Evolutionary conservation across 2,329 filamentous ascomycete genomes (phyloP).

Genomic region (Penicillium verrucosum): DNA sequence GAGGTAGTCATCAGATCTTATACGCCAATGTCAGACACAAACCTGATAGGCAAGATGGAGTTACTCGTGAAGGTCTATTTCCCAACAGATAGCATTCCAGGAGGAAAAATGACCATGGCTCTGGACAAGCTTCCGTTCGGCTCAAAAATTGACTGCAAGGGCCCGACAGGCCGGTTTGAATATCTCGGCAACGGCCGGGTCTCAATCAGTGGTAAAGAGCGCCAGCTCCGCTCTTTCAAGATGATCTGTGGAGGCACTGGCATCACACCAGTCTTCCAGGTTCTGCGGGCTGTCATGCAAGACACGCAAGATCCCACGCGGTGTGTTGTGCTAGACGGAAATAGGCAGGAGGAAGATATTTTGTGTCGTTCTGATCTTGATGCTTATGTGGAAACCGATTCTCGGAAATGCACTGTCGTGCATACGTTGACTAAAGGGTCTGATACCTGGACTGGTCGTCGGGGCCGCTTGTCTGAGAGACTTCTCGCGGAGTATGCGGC

Average conservation of each 20-base stretch:
- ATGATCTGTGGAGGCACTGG: conserved; percentile 91
- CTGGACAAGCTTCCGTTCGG: conserved; percentile 71
- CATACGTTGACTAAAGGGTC: conserved; percentile 66
- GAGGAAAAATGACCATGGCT: conserved; percentile 78
- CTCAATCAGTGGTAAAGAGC: conserved; percentile 54
- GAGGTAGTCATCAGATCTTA: conserved; percentile 81
- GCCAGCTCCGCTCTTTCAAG: conserved; percentile 64
- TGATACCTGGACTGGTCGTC: conserved; percentile 64
- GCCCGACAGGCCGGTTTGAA: conserved; percentile 80
- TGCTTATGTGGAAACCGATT: conserved; percentile 52
- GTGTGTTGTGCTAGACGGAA: conserved; percentile 76
- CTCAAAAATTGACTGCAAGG: conserved; percentile 77
- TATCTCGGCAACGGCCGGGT: conserved; percentile 69
- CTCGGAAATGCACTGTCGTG: conserved; percentile 58
- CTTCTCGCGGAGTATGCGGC: conserved; percentile 59
- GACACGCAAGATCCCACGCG: conserved; percentile 61
- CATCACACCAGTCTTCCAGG: conserved; percentile 87
- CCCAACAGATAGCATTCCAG: conserved; percentile 54
- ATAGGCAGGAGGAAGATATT: conserved; percentile 76
- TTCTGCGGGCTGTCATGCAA: conserved; percentile 69
- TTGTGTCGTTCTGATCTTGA: conserved; percentile 73
- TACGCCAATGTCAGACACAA: conserved; percentile 71
- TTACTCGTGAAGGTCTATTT: conserved; percentile 82
- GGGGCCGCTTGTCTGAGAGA: conserved; percentile 63
- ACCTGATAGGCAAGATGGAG: conserved; percentile 62